Percentiles rank a stretch among this genome's conserved stretches.
These are phyloP conservation scores for Alternaria triticina DNA, from an alignment of 2,329 filamentous ascomycete species.

Conservation along the genomic window DNA sequence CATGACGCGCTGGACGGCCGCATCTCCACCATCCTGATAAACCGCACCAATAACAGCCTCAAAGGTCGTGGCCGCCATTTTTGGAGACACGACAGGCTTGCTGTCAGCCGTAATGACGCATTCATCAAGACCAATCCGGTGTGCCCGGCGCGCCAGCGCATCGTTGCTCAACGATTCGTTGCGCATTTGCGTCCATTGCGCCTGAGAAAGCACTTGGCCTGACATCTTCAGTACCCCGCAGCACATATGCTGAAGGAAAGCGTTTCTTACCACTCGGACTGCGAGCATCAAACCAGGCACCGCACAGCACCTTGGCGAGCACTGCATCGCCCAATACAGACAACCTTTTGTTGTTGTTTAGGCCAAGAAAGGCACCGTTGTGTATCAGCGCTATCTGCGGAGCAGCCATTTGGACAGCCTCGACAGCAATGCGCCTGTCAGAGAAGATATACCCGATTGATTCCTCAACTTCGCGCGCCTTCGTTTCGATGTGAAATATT, in stretches of 20 bases:
- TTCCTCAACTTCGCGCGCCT: constrained; percentile 1
- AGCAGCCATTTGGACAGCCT: constrained; percentile 20
- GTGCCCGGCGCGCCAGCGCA: background rate
- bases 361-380: background rate
- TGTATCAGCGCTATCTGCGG: background rate
- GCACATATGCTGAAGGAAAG: background rate
- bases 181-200: constrained; percentile 11
- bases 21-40: constrained; percentile 33
- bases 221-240: background rate
- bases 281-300: constrained; percentile 16
- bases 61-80: constrained; percentile 37
- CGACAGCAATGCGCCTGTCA: constrained; percentile 13
- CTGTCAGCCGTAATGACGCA: constrained; percentile 5
- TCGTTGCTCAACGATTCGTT: constrained; percentile 2
- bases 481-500: background rate
- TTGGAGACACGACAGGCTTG: background rate
- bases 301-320: constrained; percentile 10
- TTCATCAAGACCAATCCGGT: background rate
- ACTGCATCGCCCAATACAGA: constrained; percentile 16
- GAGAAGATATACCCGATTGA: constrained; percentile 13
- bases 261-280: constrained; percentile 1
- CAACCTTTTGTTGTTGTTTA: constrained; percentile 17
- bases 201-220: background rate
- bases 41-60: constrained; percentile 48
- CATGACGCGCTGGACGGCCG: constrained; percentile 11